Conservation (phyloP, 495 filamentous ascomycete species). For the Aspergillus incahuasiensis region DNA sequence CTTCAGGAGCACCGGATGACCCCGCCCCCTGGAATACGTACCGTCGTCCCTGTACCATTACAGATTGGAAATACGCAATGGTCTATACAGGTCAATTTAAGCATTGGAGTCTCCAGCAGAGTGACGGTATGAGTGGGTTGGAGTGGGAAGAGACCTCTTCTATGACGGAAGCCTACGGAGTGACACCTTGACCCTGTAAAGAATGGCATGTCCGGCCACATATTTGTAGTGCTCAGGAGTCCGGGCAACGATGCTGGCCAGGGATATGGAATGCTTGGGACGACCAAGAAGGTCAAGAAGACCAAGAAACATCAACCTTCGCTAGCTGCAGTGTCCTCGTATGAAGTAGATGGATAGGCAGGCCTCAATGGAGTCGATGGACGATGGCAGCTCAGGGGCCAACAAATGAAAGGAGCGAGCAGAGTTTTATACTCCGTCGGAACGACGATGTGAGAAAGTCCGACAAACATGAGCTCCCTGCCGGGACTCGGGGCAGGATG, state of each 20-base stretch:
- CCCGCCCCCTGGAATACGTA: constrained; percentile 20
- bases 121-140: too few species aligned
- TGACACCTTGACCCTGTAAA: too few species aligned
- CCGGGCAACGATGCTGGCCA: constrained; percentile 17
- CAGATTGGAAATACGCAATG: neutral
- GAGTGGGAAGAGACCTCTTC: neutral
- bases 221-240: neutral
- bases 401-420: neutral
- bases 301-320: neutral
- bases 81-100: neutral
- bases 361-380: neutral
- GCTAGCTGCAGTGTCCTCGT: neutral
- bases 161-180: neutral
- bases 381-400: neutral
- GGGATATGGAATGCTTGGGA: constrained; percentile 20
- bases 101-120: too few species aligned
- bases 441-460: neutral
- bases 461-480: neutral
- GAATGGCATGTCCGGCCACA: neutral
- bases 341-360: constrained; percentile 1
- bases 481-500: neutral
- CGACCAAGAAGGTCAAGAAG: neutral
- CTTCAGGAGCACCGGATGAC: constrained; percentile 6
- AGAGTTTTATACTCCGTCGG: neutral
- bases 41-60: neutral